phyloP scores from a whole-genome alignment of 2,329 filamentous ascomycete genomes.

The Anthostomella pinea region DNA sequence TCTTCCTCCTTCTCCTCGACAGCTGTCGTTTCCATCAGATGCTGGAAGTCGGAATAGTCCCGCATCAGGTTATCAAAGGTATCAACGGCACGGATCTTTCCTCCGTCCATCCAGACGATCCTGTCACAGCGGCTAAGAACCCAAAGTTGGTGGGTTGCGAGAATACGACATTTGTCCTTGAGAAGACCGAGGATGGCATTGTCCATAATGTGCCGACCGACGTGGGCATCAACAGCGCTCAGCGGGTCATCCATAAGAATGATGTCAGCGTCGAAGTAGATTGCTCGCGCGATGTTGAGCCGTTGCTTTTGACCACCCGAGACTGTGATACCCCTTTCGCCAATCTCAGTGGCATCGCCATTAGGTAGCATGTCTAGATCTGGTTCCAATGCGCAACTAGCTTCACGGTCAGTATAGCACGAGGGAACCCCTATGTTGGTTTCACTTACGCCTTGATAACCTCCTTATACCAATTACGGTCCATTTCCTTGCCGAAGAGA shows the following conservation, averaged over 20 bases:
- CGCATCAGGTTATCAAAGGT: conserved; percentile 87
- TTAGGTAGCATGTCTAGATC: conserved; percentile 93
- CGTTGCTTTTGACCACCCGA: conserved; percentile 95
- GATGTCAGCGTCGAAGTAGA: conserved; percentile 67
- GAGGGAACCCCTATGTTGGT: conserved; percentile 1
- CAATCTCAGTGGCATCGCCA: conserved; percentile 87
- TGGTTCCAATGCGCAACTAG: conserved; percentile 72
- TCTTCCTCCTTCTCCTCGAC: conserved; percentile 63
- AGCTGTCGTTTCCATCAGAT: conserved; percentile 82
- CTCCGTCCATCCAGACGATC: conserved; percentile 90
- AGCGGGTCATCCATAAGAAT: conserved; percentile 69
- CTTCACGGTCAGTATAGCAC: conserved; percentile 10
- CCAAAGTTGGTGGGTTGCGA: conserved; percentile 94
- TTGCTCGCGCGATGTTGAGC: conserved; percentile 84
- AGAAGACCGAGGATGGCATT: conserved; percentile 88
- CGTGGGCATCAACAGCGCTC: conserved; percentile 67
- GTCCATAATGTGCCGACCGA: conserved; percentile 80
- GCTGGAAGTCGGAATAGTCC: conserved; percentile 72
- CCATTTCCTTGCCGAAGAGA: conserved; percentile 76
- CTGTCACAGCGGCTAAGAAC: conserved; percentile 87
- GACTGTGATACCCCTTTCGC: conserved; percentile 91
- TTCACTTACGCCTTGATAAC: conserved; percentile 70
- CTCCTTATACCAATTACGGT: conserved; percentile 74
- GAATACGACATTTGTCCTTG: conserved; percentile 82
- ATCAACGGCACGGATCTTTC: conserved; percentile 78